Base-by-base conservation (phyloP, 2,329 filamentous ascomycete species). In the Xylariaceae sp. region DNA sequence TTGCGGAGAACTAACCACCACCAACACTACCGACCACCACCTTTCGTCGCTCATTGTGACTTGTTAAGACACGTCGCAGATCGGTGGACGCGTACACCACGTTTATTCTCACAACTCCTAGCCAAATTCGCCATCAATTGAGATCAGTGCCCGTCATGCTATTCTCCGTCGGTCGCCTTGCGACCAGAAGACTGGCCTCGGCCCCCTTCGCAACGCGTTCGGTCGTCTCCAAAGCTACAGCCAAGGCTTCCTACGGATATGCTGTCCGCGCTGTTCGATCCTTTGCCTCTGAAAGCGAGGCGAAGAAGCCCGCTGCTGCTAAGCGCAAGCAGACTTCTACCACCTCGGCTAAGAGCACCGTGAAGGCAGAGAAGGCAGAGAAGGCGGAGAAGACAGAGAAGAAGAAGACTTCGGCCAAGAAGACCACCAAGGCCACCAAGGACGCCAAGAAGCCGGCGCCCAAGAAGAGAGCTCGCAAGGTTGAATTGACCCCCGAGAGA, bases 121-220 rank as follows among this genome's bases (percentile, higher is more conserved):
- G 34, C 42, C 42, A 53, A 13, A 48, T 15, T 37, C 30, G 13
- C 6, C 35, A 1, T 17, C 18, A 39, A 57, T 50, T 37, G 49
- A 37, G 11, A 49, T 8, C 68, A 59, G 59, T 63, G 51, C 50
- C 55, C 48, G 66, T 60, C 59, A 81, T 80, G 78, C 68, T 80
- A 62, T 74, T 73, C 55, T 71, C 73, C 35, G 68, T 79, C 63
- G 73, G 74, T 63, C 73, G 76, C 63, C 72, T 70, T 56, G 74
- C 74, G 56, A 69, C 72, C 61, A 72, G 71, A 68, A 76, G 75
- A 13, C 47, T 71, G 60, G 63, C 63, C 57, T 64, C 67, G 54
- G 61, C 65, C 48, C 54, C 62, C 51, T 47, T 59, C 39, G 54
- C 61, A 58, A 63, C 67, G 57, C 66, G 62, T 42, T 60, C 61